Evolutionary conservation across 352 stramenopile genomes (phyloP).

Genomic region (Globisporangium perplexum): DNA sequence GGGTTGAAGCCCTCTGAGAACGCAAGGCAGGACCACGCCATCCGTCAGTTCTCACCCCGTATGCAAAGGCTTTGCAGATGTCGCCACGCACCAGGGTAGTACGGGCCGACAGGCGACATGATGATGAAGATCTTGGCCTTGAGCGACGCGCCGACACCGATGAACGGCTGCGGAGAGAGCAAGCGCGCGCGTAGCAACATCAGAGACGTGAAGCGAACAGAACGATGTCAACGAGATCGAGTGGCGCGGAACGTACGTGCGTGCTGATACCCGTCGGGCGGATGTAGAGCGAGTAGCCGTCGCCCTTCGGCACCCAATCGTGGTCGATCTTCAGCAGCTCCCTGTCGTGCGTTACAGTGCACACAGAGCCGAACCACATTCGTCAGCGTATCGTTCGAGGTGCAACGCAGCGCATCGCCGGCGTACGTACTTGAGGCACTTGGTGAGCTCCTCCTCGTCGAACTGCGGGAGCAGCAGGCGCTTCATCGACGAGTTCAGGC

Average conservation of each 20-base stretch:
- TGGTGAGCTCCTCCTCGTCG: slow-evolving; percentile 86
- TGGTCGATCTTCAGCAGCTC: slow-evolving; percentile 78
- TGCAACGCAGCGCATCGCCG: not conserved
- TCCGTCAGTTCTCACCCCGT: not conserved
- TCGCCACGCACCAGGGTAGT: slow-evolving; percentile 83
- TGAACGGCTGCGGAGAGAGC: slow-evolving; percentile 52
- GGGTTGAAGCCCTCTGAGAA: slow-evolving; percentile 83
- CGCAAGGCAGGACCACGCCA: not conserved
- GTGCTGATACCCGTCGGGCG: slow-evolving; percentile 93
- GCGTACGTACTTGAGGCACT: slow-evolving; percentile 82
- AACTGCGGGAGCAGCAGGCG: slow-evolving; percentile 89
- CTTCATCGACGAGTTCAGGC: slow-evolving; percentile 92
- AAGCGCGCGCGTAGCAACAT: not conserved
- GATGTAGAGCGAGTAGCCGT: slow-evolving; percentile 96
- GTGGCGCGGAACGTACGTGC: slow-evolving; percentile 23
- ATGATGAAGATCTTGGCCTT: slow-evolving; percentile 95
- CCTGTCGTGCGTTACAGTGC: slow-evolving; percentile 6
- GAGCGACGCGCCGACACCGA: slow-evolving; percentile 86
- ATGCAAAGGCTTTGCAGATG: not conserved
- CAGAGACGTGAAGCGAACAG: not conserved
- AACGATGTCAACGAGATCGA: not conserved
- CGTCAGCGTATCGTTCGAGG: not conserved
- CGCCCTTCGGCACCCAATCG: slow-evolving; percentile 92
- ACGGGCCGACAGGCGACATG: slow-evolving; percentile 94
- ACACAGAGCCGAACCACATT: not conserved